Evolutionary conservation across 106 monocot genomes (phyloP), one percentile per base, ranked within the genome.

Genomic region (Xerophyta viscosa): DNA sequence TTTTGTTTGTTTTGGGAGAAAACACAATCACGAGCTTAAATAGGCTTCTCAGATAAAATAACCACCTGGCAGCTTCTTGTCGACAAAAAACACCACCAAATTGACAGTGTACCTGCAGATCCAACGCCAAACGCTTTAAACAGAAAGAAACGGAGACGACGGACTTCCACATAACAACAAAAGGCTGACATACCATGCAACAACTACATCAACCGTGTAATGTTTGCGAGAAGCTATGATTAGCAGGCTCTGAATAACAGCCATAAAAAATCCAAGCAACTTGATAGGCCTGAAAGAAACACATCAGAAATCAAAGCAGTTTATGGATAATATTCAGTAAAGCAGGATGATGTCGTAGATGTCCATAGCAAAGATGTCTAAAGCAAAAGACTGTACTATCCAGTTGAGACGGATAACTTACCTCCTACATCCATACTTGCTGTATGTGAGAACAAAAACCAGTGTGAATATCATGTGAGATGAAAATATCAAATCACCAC

Each of bases 391-490:
- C n/a, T n/a, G n/a, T n/a, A n/a, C n/a, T n/a, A n/a, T n/a, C n/a
- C n/a, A n/a, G n/a, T n/a, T n/a, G n/a, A n/a, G n/a, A n/a, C n/a
- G n/a, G n/a, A n/a, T n/a, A n/a, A n/a, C n/a, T n/a, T n/a, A 87
- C 92, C 87, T 87, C 39, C 75, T 93, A 25, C 77, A 71, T 3
- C 92, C 92, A 67, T 87, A 93, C 52, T 87, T 93, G 20, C 75
- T 67, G 45, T 87, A 93, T n/a, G 92, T 87, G 23, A 44, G 71
- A 43, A 93, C 87, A 67, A 93, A 92, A 26, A 93, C 87, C 43
- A 93, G 58, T 26, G 83, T 80, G 49, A 93, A 93, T 56, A 93
- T 93, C 92, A 93, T 93, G 62, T 92, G 92, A 17, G 92, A 92
- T 37, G 92, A 92, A 79, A 92, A 92, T 54, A 92, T 92, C 73